phyloP scores from a whole-genome alignment of 352 stramenopile species.

The Pythium insidiosum region DNA sequence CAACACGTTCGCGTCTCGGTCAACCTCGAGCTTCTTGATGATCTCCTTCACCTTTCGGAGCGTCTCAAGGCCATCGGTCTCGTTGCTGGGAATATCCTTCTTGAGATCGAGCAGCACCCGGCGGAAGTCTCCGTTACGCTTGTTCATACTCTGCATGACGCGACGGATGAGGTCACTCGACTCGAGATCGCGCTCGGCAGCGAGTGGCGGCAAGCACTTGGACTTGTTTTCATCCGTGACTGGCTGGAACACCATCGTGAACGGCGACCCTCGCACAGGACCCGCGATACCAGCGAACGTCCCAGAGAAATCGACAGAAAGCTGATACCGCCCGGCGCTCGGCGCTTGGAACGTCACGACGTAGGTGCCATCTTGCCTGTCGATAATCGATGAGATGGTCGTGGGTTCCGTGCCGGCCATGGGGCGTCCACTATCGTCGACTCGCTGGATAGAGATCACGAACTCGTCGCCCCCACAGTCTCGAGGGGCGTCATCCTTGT shows the following conservation, averaged over 20 bases:
- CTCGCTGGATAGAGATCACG: slow-evolving; percentile 48
- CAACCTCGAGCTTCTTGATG: slow-evolving; percentile 63
- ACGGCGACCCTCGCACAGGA: slow-evolving; percentile 92
- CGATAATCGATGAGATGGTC: slow-evolving; percentile 36
- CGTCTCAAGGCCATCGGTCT: slow-evolving; percentile 68
- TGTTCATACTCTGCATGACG: slow-evolving; percentile 79
- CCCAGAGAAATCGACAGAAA: slow-evolving; percentile 89
- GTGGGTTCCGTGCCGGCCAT: background rate
- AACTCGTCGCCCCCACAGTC: slow-evolving; percentile 95
- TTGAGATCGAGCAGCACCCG: slow-evolving; percentile 69
- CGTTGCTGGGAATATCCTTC: slow-evolving; percentile 78
- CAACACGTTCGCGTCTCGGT: slow-evolving; percentile 60
- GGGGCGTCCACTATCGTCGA: too few relatives aligned
- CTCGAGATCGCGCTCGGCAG: slow-evolving; percentile 64
- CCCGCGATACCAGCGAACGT: slow-evolving; percentile 92
- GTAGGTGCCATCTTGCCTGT: slow-evolving; percentile 94
- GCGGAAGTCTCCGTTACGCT: slow-evolving; percentile 75
- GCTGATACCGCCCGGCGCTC: slow-evolving; percentile 69
- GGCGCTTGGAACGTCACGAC: slow-evolving; percentile 87
- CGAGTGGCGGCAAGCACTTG: slow-evolving; percentile 64
- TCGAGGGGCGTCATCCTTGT: slow-evolving; percentile 85
- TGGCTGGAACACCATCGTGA: slow-evolving; percentile 45
- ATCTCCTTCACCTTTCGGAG: slow-evolving; percentile 83
- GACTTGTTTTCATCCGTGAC: slow-evolving; percentile 59
- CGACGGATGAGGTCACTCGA: slow-evolving; percentile 60